Percentiles rank a stretch among this genome's conserved stretches.
Conservation (phyloP, 768 basidiomycete species). For the Hydnum rufescens region DNA sequence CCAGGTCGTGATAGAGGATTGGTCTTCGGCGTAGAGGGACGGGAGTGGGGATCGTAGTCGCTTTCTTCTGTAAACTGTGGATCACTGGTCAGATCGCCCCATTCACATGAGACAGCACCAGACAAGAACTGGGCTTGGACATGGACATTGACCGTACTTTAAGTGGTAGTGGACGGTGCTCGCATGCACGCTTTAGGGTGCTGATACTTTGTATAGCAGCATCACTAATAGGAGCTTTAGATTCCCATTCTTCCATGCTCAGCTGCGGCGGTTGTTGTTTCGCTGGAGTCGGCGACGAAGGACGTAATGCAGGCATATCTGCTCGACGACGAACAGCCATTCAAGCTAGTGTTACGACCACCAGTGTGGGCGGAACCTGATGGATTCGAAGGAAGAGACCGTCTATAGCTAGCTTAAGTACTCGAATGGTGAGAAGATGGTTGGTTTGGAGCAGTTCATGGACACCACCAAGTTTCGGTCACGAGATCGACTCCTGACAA, state of each 20-base stretch:
- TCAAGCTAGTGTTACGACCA: background rate
- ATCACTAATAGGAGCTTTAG: slow-evolving; percentile 56
- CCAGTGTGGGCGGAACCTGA: background rate
- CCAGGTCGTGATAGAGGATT: slow-evolving; percentile 15
- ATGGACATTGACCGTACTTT: slow-evolving; percentile 35
- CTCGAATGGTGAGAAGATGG: background rate
- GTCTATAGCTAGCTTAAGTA: background rate
- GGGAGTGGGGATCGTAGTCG: slow-evolving; percentile 17
- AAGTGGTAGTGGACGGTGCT: slow-evolving; percentile 41
- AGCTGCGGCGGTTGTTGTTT: slow-evolving; percentile 34
- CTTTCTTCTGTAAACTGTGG: slow-evolving; percentile 23
- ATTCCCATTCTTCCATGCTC: slow-evolving; percentile 82
- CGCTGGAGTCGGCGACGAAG: slow-evolving; percentile 6
- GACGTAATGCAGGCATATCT: background rate
- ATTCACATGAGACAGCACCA: background rate
- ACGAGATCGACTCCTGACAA: no score
- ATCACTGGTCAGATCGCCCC: no score
- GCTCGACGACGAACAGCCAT: background rate
- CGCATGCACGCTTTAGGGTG: slow-evolving; percentile 38
- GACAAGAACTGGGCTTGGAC: background rate
- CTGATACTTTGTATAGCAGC: slow-evolving; percentile 45
- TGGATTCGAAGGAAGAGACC: background rate
- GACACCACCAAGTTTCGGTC: no score
- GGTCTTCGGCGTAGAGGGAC: slow-evolving; percentile 28
- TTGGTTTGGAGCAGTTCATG: no score